These are phyloP conservation scores for Cunninghamia lanceolata DNA, from an alignment of 75 land plant species.

Conservation along the genomic window DNA sequence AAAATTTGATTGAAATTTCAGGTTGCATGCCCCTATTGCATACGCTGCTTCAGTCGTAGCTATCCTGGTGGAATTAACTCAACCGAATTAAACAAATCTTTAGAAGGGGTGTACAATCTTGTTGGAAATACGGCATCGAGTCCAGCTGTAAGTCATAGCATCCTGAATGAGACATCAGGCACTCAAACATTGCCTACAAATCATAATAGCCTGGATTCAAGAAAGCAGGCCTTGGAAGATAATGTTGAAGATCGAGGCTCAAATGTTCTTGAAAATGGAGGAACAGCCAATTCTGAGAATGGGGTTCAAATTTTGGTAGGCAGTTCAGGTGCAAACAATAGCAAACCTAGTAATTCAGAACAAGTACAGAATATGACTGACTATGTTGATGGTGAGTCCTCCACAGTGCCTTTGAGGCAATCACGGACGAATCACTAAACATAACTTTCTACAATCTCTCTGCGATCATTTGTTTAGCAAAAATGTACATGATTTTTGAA, in stretches of 20 bases:
- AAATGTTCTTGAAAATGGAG: slow-evolving; percentile 2
- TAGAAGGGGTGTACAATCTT: slow-evolving; percentile 6
- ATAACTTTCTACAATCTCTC: not conserved
- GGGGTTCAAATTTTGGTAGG: slow-evolving; percentile 2
- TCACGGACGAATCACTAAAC: slow-evolving; percentile 6
- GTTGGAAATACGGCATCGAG: slow-evolving; percentile 10
- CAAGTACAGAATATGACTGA: not conserved
- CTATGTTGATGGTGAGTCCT: not conserved
- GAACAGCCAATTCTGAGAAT: not conserved
- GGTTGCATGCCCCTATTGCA: slow-evolving; percentile 91
- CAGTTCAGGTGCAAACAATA: not conserved
- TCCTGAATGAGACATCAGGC: not conserved
- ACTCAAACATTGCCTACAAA: not conserved
- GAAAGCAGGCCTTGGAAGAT: not conserved
- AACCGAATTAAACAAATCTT: slow-evolving; percentile 6
- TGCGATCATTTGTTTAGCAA: not conserved
- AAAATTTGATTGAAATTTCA: slow-evolving; percentile 13
- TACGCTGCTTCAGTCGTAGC: slow-evolving; percentile 83
- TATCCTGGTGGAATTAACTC: slow-evolving; percentile 56
- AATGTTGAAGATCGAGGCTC: not conserved
- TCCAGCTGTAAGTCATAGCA: not conserved
- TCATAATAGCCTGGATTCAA: slow-evolving; percentile 1
- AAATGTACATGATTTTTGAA: not conserved
- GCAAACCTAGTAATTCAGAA: not conserved
- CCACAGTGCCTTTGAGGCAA: not conserved